Base-by-base conservation (phyloP, 2,329 filamentous ascomycete genomes). In the Colletotrichum cordylinicola region DNA sequence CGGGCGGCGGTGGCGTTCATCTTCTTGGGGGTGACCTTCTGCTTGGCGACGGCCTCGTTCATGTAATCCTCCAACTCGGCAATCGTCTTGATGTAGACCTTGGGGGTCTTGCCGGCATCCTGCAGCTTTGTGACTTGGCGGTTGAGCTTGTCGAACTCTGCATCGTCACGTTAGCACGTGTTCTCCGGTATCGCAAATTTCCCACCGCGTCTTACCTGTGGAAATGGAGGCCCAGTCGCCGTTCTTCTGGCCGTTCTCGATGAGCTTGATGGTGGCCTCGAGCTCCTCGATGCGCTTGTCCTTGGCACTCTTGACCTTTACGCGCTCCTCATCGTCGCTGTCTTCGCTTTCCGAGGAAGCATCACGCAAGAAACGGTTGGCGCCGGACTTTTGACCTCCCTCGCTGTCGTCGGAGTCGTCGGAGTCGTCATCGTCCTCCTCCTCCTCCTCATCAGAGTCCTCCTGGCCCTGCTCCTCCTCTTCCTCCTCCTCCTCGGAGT, bases 231-330 rank as follows among this genome's bases (percentile, higher is more conserved):
- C 94, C 97, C 97, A 99, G 87, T 99, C 97, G 83, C 95, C 96
- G 83, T 98, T 99, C 90, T 98, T 98, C 86, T 97, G 91, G 77
- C 95, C 96, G 88, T 99, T 99, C 84, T 98, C 96, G 82, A 99
- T 98, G 83, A 94, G 88, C 85, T 94, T 94, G 82, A 98, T 94
- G 58, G 93, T 98, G 76, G 92, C 91, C 85, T 99, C 96, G 77
- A 99, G 90, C 86, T 98, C 98, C 83, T 98, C 96, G 79, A 95
- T 90, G 78, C 97, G 93, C 91, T 99, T 99, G 89, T 98, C 96
- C 88, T 98, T 98, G 82, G 96, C 96, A 86, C 96, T 98, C 91
- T 98, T 98, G 83, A 98, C 94, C 81, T 97, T 92, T 82, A 94
- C 95, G 79, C 93, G 92, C 79, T 92, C 92, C 79, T 98, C 96